Evolutionary conservation across 1,284 basidiomycete genomes (phyloP).

Genomic region (Pyrrhoderma noxium): DNA sequence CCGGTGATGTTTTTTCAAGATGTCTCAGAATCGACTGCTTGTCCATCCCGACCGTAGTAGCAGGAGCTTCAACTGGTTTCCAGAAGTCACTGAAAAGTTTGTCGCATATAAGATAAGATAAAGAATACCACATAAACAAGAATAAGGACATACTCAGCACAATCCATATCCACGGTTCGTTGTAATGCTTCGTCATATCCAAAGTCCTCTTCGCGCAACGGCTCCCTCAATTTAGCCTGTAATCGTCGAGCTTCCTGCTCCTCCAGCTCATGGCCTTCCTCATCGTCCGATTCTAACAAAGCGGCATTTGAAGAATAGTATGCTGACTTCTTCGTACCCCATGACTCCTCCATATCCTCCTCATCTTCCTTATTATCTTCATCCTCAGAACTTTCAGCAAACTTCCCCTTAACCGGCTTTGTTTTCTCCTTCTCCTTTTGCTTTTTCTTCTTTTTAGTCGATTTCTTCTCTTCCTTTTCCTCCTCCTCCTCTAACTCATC

Average conservation of each 20-base stretch:
- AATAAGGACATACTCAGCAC: constrained; percentile 34
- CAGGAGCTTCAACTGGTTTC: constrained; percentile 30
- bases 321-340: constrained; percentile 71
- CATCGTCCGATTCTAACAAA: constrained; percentile 75
- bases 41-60: constrained; percentile 34
- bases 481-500: constrained; percentile 35
- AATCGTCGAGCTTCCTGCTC: constrained; percentile 81
- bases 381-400: constrained; percentile 7
- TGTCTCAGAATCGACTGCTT: constrained; percentile 61
- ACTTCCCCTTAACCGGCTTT: constrained; percentile 10
- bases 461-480: constrained; percentile 21
- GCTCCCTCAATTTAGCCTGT: constrained; percentile 70
- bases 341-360: constrained; percentile 55
- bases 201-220: constrained; percentile 75
- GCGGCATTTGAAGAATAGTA: constrained; percentile 85
- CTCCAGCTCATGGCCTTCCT: constrained; percentile 81
- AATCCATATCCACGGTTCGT: constrained; percentile 28
- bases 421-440: constrained; percentile 7
- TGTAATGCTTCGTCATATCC: constrained; percentile 67
- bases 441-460: constrained; percentile 16
- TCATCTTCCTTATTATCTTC: constrained; percentile 29
- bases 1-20: constrained; percentile 75
- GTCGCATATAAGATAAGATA: neutral
- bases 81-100: constrained; percentile 24
- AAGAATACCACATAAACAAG: neutral